These are phyloP conservation scores for Fallopia convolvulus DNA, from an alignment of 148 eudicot genomes.

Conservation along the genomic window DNA sequence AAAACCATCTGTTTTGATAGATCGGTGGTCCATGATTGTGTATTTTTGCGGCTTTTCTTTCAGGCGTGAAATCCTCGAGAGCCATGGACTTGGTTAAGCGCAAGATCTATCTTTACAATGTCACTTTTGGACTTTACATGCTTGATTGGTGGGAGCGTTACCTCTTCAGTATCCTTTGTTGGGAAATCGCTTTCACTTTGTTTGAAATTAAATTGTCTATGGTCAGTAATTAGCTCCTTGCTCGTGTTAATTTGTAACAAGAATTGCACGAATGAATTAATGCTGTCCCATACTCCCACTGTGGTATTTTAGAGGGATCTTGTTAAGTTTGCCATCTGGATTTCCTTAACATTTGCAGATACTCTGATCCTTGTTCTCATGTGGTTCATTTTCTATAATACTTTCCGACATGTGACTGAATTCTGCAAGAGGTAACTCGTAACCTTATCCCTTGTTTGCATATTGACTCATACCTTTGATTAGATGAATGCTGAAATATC, in stretches of 20 bases:
- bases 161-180: constrained; percentile 15
- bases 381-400: constrained; percentile 20
- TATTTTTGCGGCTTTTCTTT: not conserved
- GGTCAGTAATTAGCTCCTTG: not conserved
- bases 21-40: not conserved
- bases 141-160: constrained; percentile 17
- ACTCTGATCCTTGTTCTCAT: constrained; percentile 14
- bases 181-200: not conserved
- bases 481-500: not conserved
- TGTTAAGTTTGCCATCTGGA: not conserved
- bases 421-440: constrained; percentile 16
- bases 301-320: not conserved
- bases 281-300: not conserved
- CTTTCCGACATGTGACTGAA: constrained; percentile 9
- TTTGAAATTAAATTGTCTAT: not conserved
- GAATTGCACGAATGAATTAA: not conserved
- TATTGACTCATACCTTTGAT: not conserved
- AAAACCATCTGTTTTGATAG: not conserved
- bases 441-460: not conserved
- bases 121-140: constrained; percentile 17
- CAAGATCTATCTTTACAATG: constrained; percentile 15
- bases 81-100: constrained; percentile 13
- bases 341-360: constrained; percentile 15
- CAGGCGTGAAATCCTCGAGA: constrained; percentile 1
- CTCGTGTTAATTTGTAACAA: not conserved